A percentile compares a stretch with the other conserved stretches of the same genome.
Evolutionary conservation across 1,139 yeast species (phyloP).

Genomic region (Eremothecium sinecaudum): DNA sequence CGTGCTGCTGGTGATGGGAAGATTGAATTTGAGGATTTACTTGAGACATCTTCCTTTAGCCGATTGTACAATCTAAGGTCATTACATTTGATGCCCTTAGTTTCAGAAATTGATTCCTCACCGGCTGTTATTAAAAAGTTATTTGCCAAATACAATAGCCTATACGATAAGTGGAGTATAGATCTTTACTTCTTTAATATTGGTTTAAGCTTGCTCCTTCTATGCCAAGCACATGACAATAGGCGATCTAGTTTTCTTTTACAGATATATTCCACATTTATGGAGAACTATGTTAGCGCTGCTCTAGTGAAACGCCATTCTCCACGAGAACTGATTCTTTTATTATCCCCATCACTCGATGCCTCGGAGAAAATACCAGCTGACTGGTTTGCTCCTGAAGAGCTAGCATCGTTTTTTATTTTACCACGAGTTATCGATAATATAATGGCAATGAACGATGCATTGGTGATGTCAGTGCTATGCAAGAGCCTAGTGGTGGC

Average conservation of each 20-base stretch:
- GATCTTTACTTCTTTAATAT: neutral
- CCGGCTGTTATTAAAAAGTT: neutral
- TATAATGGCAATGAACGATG: slow-evolving; percentile 5
- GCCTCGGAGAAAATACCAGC: slow-evolving; percentile 1
- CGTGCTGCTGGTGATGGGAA: neutral
- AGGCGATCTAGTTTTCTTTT: neutral
- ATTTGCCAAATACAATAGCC: too few species aligned
- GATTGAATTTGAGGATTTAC: neutral
- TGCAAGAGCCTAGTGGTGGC: slow-evolving; percentile 6
- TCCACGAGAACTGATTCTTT: neutral
- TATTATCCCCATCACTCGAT: neutral
- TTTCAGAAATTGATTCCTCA: neutral
- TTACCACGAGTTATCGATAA: slow-evolving; percentile 1
- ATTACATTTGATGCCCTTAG: slow-evolving; percentile 1
- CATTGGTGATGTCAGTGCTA: slow-evolving; percentile 5
- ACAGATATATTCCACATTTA: slow-evolving; percentile 2
- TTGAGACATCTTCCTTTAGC: neutral
- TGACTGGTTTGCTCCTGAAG: neutral
- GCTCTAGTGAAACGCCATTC: neutral
- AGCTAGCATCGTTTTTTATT: slow-evolving; percentile 1
- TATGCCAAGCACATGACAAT: neutral
- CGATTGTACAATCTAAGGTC: neutral
- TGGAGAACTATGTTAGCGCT: neutral
- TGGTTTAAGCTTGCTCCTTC: neutral
- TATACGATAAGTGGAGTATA: neutral